A percentile compares a stretch with the other conserved stretches of the same genome.
These are phyloP conservation scores for Moniliella sp. DNA, from an alignment of 1,284 basidiomycete genomes.

Conservation along the genomic window DNA sequence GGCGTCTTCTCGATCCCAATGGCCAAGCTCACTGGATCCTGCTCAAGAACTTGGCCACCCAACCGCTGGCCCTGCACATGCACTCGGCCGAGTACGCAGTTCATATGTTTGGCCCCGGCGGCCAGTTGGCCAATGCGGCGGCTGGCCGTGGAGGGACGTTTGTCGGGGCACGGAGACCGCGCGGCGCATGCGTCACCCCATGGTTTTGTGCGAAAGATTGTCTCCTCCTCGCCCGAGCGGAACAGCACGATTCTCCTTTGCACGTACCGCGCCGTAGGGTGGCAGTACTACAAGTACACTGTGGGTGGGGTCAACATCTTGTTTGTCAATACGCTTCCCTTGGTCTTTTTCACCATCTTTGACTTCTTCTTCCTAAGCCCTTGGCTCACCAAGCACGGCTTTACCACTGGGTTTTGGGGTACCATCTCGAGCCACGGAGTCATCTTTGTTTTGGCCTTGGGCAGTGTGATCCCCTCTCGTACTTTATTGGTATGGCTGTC, in stretches of 20 bases:
- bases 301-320: constrained; percentile 94
- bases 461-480: constrained; percentile 83
- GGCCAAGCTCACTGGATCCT: constrained; percentile 92
- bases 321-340: constrained; percentile 78
- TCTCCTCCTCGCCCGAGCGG: constrained; percentile 32
- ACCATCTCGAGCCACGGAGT: constrained; percentile 53
- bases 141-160: too few relatives aligned
- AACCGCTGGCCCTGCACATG: constrained; percentile 73
- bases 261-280: constrained; percentile 72
- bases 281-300: constrained; percentile 96
- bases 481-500: constrained; percentile 99
- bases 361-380: constrained; percentile 68
- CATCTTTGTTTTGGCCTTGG: constrained; percentile 65
- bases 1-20: constrained; percentile 86
- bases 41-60: constrained; percentile 56
- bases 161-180: constrained; percentile 45
- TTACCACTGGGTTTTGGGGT: constrained; percentile 42
- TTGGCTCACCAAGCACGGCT: constrained; percentile 46
- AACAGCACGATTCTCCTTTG: constrained; percentile 63
- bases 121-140: too few relatives aligned
- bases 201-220: constrained; percentile 7
- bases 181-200: constrained; percentile 2
- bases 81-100: too few relatives aligned
- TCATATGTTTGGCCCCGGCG: too few relatives aligned
- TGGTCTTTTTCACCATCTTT: constrained; percentile 86